phyloP scores from a whole-genome alignment of 768 basidiomycete species.

The Serendipita sp. region DNA sequence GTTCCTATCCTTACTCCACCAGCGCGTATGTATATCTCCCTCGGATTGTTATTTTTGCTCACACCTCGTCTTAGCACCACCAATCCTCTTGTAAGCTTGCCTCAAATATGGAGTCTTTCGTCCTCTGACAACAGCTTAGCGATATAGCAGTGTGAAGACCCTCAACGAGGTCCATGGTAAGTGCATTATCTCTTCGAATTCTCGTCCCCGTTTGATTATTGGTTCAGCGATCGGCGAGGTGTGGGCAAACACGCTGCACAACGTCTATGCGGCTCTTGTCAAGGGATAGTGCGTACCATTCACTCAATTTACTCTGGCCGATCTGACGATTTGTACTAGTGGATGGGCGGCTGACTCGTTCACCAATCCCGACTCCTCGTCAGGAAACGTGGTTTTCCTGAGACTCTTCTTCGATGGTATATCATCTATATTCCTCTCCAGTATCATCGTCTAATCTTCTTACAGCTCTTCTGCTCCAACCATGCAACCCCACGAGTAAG shows the following conservation, averaged over 20 bases:
- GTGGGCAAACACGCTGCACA: slow-evolving; percentile 31
- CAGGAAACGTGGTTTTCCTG: slow-evolving; percentile 36
- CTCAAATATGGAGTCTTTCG: not conserved
- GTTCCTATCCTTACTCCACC: slow-evolving; percentile 42
- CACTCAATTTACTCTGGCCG: not conserved
- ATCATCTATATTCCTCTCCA: too few relatives aligned
- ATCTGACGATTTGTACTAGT: not conserved
- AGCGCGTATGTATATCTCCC: slow-evolving; percentile 22
- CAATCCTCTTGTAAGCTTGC: not conserved
- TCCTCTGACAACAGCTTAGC: slow-evolving; percentile 1
- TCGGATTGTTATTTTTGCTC: slow-evolving; percentile 9
- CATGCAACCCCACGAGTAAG: slow-evolving; percentile 8
- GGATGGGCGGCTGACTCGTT: slow-evolving; percentile 18
- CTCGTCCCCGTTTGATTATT: too few relatives aligned
- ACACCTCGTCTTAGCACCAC: slow-evolving; percentile 12
- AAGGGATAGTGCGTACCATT: not conserved
- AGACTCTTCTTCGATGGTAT: slow-evolving; percentile 31
- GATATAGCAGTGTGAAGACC: slow-evolving; percentile 23
- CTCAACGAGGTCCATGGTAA: slow-evolving; percentile 29
- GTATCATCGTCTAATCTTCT: too few relatives aligned
- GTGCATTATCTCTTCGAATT: too few relatives aligned
- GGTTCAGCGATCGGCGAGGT: slow-evolving; percentile 35
- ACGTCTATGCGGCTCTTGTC: slow-evolving; percentile 17
- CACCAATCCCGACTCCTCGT: slow-evolving; percentile 24
- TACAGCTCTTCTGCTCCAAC: slow-evolving; percentile 9